Conservation (phyloP, 352 stramenopile species). For the Pythium sp. region DNA sequence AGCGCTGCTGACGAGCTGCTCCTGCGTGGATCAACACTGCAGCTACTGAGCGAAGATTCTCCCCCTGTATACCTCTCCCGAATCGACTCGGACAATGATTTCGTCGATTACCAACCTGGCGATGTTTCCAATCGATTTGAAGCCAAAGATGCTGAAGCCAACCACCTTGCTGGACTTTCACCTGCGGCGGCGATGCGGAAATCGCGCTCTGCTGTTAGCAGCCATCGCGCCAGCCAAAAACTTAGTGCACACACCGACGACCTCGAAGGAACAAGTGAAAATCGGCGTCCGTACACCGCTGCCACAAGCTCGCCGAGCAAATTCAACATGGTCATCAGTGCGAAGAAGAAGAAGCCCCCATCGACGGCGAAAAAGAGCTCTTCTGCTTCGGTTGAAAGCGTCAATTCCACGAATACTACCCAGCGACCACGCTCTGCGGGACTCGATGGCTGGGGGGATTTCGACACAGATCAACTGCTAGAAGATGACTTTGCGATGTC, state of each 20-base stretch:
- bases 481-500: conserved; percentile 13
- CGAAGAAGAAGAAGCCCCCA: conserved; percentile 10
- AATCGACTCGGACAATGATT: neutral
- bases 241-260: neutral
- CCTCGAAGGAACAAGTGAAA: neutral
- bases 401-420: too few species aligned
- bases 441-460: conserved; percentile 59
- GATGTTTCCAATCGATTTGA: too few species aligned
- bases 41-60: neutral
- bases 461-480: conserved; percentile 50
- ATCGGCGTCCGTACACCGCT: conserved; percentile 11
- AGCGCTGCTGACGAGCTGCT: neutral
- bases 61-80: neutral
- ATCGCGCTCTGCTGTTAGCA: conserved; percentile 4
- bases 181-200: conserved; percentile 1
- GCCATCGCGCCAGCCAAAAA: neutral
- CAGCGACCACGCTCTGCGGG: conserved; percentile 8
- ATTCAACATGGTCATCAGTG: neutral
- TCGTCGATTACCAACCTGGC: neutral
- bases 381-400: neutral
- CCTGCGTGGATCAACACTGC: too few species aligned
- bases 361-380: neutral
- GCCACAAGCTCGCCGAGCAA: conserved; percentile 10
- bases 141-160: neutral
- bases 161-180: neutral